Evolutionary conservation across 768 basidiomycete species (phyloP).

Genomic region (Amyloporia xantha): DNA sequence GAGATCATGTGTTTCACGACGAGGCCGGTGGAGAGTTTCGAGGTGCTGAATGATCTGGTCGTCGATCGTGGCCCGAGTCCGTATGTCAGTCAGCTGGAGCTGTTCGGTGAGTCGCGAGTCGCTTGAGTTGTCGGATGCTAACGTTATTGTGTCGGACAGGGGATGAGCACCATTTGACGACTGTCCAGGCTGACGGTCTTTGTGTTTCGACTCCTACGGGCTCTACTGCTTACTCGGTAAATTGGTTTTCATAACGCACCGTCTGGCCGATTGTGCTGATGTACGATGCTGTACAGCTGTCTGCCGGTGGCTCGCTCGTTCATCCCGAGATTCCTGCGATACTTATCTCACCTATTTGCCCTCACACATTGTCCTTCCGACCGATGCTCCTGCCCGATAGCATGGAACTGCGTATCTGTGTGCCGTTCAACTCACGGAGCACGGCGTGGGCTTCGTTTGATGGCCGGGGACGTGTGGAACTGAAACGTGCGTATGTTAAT

Average conservation of each 20-base stretch:
- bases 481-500: slow-evolving; percentile 80
- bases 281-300: slow-evolving; percentile 54
- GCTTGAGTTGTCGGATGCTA: not conserved
- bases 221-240: slow-evolving; percentile 94
- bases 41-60: slow-evolving; percentile 93
- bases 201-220: slow-evolving; percentile 95
- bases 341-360: slow-evolving; percentile 95
- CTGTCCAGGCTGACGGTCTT: slow-evolving; percentile 95
- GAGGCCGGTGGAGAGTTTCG: slow-evolving; percentile 90
- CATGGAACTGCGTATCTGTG: slow-evolving; percentile 97
- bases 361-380: slow-evolving; percentile 96
- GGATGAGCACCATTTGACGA: slow-evolving; percentile 98
- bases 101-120: slow-evolving; percentile 69
- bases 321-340: slow-evolving; percentile 97
- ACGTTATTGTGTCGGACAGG: slow-evolving; percentile 38
- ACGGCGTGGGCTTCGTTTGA: slow-evolving; percentile 99
- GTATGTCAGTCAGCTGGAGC: slow-evolving; percentile 90
- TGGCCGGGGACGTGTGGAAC: slow-evolving; percentile 91
- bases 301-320: slow-evolving; percentile 94
- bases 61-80: slow-evolving; percentile 98
- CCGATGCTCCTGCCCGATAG: slow-evolving; percentile 98
- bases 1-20: slow-evolving; percentile 99
- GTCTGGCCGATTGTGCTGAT: too few species aligned
- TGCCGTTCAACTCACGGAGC: slow-evolving; percentile 97
- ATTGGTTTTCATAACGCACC: too few species aligned